Evolutionary conservation across 768 basidiomycete genomes (phyloP), one percentile per base, ranked within the genome.

Genomic region (Suillus placidus): DNA sequence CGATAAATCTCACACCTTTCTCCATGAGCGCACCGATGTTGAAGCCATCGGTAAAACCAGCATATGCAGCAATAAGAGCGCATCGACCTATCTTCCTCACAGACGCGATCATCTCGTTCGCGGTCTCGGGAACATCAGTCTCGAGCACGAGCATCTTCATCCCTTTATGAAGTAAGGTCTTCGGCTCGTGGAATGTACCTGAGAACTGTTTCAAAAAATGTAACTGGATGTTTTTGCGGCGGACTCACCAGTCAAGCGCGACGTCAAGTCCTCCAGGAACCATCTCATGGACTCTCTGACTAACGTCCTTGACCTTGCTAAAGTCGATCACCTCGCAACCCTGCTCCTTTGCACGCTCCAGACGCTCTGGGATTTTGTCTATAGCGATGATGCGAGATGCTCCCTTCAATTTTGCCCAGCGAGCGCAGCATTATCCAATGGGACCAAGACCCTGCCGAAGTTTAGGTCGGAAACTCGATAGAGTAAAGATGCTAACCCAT

Each of bases 1-100:
- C 90, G 69, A 90, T 89, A 60, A 91, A 80, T 67, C 88, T 79
- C 20, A 90, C 77, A 10, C 90, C 90, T 74, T 89, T 89, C 80
- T 93, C 89, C 90, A 92, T 92, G 37, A 93, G 70, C 0, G 90
- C 87, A 9, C 91, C 90, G 61, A 93, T 78, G 71, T 89, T 89
- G 73, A 90, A 82, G 30, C 83, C 84, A 74, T 92, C 90, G 26
- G 87, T 86, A 76, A 80, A 88, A 0, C 87, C 89, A 7, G 85
- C 80, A 70, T 92, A 93, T 5, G 84, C 90, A 12, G 87, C 88
- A 60, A 89, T 91, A 61, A 92, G 76, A 0, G 89, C 90, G 70
- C 84, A 79, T 16, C 80, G 74, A 8, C 90, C 89, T 72, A 81
- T 80, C 78, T 93, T 89, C 61, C 81, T 74, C 1, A 82, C 81